Conservation (phyloP, 345 rosid species). For the Salix viminalis region DNA sequence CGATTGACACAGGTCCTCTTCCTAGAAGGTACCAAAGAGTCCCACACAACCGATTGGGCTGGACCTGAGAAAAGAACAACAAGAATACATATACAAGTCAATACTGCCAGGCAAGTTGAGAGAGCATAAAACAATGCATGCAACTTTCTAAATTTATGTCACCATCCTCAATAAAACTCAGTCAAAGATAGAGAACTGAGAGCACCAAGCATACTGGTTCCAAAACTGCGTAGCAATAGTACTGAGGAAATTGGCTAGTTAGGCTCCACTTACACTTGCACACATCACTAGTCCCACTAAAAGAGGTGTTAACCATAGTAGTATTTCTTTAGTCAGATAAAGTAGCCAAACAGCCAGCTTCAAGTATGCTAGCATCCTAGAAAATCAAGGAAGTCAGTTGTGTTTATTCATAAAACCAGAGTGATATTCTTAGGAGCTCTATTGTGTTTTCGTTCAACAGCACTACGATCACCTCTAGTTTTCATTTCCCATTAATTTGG, state of each 20-base stretch:
- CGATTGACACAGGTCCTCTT: slow-evolving; percentile 85
- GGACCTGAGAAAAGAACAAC: slow-evolving; percentile 52
- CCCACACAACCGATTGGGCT: slow-evolving; percentile 84
- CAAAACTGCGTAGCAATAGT: neutral
- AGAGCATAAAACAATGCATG: slow-evolving; percentile 3
- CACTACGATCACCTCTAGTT: neutral
- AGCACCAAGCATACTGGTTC: neutral
- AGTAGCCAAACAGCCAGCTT: slow-evolving; percentile 8
- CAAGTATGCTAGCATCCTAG: neutral
- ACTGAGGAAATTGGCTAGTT: neutral
- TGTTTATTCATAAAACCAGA: slow-evolving; percentile 2
- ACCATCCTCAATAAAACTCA: neutral
- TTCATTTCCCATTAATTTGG: neutral
- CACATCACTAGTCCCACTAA: neutral
- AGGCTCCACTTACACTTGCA: neutral
- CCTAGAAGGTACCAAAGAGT: slow-evolving; percentile 75
- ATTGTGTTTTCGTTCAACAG: neutral
- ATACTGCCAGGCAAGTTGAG: neutral
- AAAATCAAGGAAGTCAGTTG: neutral
- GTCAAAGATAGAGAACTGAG: neutral
- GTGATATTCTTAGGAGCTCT: neutral
- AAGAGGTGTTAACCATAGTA: neutral
- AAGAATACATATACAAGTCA: neutral
- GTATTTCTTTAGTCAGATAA: neutral
- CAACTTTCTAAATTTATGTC: neutral